Conservation (phyloP, 2,329 filamentous ascomycete genomes). For the Aspergillus texensis region DNA sequence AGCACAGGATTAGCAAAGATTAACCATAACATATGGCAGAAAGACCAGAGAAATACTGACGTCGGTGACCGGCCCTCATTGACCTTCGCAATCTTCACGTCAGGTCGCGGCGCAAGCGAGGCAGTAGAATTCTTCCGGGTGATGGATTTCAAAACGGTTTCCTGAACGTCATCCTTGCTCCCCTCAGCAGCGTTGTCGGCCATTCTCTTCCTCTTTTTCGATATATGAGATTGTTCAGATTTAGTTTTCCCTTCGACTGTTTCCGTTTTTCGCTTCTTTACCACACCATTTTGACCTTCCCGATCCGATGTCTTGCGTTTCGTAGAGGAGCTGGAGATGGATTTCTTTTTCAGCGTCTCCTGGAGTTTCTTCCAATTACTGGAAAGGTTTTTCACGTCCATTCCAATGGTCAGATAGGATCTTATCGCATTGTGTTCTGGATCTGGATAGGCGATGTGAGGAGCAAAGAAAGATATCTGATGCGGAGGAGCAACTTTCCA, state of each 20-base stretch:
- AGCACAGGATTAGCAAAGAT: conserved; percentile 31
- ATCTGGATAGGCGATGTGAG: background rate
- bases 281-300: conserved; percentile 31
- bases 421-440: conserved; percentile 27
- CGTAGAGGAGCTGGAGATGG: conserved; percentile 20
- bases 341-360: conserved; percentile 43
- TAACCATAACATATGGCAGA: conserved; percentile 16
- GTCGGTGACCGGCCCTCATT: conserved; percentile 63
- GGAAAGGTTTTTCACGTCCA: conserved; percentile 50
- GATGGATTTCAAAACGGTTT: conserved; percentile 61
- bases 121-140: conserved; percentile 63
- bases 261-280: conserved; percentile 38
- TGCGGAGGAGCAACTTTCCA: conserved; percentile 17
- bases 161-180: conserved; percentile 60
- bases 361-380: conserved; percentile 56
- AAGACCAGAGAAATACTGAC: conserved; percentile 30
- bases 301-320: conserved; percentile 40
- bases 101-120: conserved; percentile 50
- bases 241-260: conserved; percentile 25
- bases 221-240: conserved; percentile 20
- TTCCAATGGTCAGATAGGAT: conserved; percentile 26
- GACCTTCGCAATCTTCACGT: conserved; percentile 53
- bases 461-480: conserved; percentile 19
- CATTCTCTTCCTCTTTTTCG: conserved; percentile 38
- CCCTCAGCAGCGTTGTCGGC: conserved; percentile 23